A percentile compares a stretch with the other conserved stretches of the same genome.
Evolutionary conservation across 495 filamentous ascomycete genomes (phyloP).

Genomic region (Hypoxylon perforatum): DNA sequence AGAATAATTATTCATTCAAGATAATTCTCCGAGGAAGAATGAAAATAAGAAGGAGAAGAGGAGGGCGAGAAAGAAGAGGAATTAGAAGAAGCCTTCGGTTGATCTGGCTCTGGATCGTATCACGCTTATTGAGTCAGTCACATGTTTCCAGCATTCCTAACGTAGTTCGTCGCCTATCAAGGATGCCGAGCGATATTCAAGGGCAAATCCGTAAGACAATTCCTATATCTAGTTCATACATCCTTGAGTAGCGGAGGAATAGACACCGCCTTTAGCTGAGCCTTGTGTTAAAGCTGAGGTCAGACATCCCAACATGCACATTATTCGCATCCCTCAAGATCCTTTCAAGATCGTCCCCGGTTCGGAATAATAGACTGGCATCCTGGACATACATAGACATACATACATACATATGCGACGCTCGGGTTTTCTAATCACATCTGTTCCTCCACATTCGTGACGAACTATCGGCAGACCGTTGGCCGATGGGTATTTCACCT

Average conservation of each 20-base stretch:
- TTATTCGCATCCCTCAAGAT: constrained; percentile 12
- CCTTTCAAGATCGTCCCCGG: not conserved
- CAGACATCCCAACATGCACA: constrained; percentile 20
- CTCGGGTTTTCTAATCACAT: constrained; percentile 13
- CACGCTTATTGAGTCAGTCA: too few relatives aligned
- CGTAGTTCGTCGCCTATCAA: too few relatives aligned
- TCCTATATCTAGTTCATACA: not conserved
- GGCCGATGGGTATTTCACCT: constrained; percentile 19
- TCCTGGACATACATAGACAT: constrained; percentile 4
- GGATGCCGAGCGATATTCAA: not conserved
- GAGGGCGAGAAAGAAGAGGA: too few relatives aligned
- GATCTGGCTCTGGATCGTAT: too few relatives aligned
- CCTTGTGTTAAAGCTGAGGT: constrained; percentile 31
- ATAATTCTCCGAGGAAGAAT: too few relatives aligned
- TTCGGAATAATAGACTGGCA: constrained; percentile 18
- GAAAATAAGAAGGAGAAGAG: too few relatives aligned
- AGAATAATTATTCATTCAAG: too few relatives aligned
- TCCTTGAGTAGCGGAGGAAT: not conserved
- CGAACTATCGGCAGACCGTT: constrained; percentile 14
- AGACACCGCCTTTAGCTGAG: constrained; percentile 21
- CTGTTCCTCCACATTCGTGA: constrained; percentile 2
- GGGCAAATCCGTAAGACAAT: not conserved
- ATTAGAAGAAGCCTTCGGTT: too few relatives aligned
- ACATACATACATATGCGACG: constrained; percentile 10
- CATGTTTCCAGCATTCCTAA: too few relatives aligned